Conservation (phyloP, 164 flowering plant genomes). For the Liriodendron chinense region DNA sequence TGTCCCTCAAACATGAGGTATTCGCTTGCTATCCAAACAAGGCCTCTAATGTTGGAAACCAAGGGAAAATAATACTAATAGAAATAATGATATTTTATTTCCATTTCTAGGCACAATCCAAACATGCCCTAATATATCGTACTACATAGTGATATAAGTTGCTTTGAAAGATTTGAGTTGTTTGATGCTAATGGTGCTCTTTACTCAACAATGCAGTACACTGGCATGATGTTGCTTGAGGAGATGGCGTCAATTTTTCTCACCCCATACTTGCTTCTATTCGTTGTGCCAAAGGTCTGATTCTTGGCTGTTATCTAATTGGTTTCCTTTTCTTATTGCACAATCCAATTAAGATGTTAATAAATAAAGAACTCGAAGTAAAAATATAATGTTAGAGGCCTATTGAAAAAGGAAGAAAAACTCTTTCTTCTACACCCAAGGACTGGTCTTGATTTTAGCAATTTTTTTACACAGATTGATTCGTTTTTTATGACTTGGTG, state of each 20-base stretch:
- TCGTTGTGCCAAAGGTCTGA: slow-evolving; percentile 81
- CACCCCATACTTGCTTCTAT: slow-evolving; percentile 83
- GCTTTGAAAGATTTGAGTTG: neutral
- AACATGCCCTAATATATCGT: no score
- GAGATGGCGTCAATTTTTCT: slow-evolving; percentile 97
- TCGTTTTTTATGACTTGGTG: neutral
- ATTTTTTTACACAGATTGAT: no score
- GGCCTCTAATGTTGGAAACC: no score
- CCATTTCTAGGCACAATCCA: no score
- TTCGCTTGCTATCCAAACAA: no score
- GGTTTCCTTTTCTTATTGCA: neutral
- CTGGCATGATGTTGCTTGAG: slow-evolving; percentile 93
- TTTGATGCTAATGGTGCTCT: slow-evolving; percentile 4
- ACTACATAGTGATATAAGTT: neutral
- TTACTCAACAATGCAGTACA: slow-evolving; percentile 56
- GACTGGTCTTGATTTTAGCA: neutral
- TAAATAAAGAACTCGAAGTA: no score
- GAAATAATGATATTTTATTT: neutral
- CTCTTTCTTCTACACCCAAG: no score
- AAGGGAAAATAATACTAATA: no score
- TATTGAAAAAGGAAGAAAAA: no score
- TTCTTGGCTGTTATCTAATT: neutral
- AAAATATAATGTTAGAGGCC: no score
- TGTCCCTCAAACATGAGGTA: no score
- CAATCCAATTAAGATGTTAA: no score